phyloP scores from a whole-genome alignment of 2,329 filamentous ascomycete genomes.

The Thielaviopsis cerberus region DNA sequence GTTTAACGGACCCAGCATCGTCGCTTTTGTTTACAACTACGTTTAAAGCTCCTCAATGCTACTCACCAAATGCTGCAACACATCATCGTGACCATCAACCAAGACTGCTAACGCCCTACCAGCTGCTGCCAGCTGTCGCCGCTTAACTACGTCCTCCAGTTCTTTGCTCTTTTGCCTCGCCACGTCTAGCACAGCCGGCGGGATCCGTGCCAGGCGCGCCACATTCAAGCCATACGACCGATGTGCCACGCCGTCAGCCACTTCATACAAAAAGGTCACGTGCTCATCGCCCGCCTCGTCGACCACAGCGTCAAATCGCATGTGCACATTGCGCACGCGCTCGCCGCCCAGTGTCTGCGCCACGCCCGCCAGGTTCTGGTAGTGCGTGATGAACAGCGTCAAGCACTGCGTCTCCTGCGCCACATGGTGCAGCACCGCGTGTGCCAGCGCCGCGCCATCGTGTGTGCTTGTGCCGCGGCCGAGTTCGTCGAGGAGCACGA shows the following conservation, averaged over 20 bases:
- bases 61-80: conserved; percentile 33
- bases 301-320: conserved; percentile 51
- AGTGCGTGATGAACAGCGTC: conserved; percentile 94
- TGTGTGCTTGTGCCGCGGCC: conserved; percentile 87
- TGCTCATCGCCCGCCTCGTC: conserved; percentile 42
- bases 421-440: conserved; percentile 74
- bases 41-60: conserved; percentile 40
- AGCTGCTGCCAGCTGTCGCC: conserved; percentile 32
- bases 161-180: conserved; percentile 64
- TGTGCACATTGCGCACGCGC: conserved; percentile 71
- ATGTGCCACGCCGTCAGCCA: conserved; percentile 79
- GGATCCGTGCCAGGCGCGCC: conserved; percentile 66
- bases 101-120: conserved; percentile 21
- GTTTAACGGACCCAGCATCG: too few relatives aligned
- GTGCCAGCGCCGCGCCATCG: conserved; percentile 88
- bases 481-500: conserved; percentile 88
- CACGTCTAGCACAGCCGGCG: conserved; percentile 55
- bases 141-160: conserved; percentile 55
- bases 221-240: conserved; percentile 90
- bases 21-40: not conserved
- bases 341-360: conserved; percentile 45
- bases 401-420: conserved; percentile 56
- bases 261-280: conserved; percentile 87
- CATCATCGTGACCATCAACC: conserved; percentile 20
- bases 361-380: conserved; percentile 63